phyloP scores from a whole-genome alignment of 73 alveolate species.

The Paramecium biaurelia region DNA sequence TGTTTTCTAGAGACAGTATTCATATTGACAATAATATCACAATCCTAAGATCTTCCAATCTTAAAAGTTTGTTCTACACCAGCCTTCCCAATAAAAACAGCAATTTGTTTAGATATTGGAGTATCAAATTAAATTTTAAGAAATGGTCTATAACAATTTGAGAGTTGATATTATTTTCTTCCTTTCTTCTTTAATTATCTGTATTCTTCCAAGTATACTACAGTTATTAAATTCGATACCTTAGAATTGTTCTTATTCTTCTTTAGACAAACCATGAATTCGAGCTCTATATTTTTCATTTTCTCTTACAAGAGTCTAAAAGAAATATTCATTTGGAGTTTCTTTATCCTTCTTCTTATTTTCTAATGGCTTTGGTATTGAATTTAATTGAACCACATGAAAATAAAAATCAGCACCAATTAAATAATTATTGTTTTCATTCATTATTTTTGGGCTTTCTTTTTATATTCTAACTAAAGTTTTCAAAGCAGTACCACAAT shows the following conservation, averaged over 20 bases:
- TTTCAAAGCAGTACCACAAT: background rate
- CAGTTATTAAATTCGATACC: background rate
- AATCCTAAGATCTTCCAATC: slow-evolving; percentile 46
- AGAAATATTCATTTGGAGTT: background rate
- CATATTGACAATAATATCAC: background rate
- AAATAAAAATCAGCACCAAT: slow-evolving; percentile 32
- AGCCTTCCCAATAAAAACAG: background rate
- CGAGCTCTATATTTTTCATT: background rate
- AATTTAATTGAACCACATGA: background rate
- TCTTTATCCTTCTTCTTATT: background rate
- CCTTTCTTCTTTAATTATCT: background rate
- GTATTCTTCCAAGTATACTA: background rate
- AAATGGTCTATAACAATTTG: slow-evolving; percentile 14
- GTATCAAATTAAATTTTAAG: slow-evolving; percentile 11
- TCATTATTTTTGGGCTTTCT: background rate
- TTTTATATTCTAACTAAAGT: slow-evolving; percentile 9
- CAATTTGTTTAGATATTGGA: background rate
- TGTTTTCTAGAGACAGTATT: slow-evolving; percentile 52
- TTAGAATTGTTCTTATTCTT: background rate
- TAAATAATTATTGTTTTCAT: background rate
- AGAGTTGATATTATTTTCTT: background rate
- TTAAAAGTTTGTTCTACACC: background rate
- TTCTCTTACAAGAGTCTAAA: slow-evolving; percentile 19
- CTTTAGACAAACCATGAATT: slow-evolving; percentile 20
- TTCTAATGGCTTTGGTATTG: background rate